Percentiles rank a stretch among this genome's conserved stretches.
Evolutionary conservation across 305 asterid species (phyloP).

Genomic region (Fraxinus ornus): DNA sequence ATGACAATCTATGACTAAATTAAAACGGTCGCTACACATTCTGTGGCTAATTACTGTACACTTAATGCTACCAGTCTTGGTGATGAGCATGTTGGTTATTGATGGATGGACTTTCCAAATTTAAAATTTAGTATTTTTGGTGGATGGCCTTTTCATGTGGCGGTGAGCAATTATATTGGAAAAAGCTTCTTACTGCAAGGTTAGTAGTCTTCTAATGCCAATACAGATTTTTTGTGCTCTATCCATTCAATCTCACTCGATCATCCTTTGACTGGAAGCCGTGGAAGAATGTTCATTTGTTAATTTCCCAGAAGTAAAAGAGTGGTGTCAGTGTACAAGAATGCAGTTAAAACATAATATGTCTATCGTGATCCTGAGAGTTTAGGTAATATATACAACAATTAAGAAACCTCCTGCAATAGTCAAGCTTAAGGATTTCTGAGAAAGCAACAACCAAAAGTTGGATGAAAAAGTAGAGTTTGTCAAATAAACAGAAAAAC

Average conservation of each 20-base stretch:
- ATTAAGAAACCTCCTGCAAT: background rate
- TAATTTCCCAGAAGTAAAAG: slow-evolving; percentile 10
- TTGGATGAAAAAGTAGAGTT: background rate
- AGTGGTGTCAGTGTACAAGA: background rate
- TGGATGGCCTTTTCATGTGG: slow-evolving; percentile 95
- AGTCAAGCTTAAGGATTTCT: background rate
- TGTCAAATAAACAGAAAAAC: background rate
- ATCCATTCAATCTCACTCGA: background rate
- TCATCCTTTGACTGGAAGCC: slow-evolving; percentile 15
- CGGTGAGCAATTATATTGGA: slow-evolving; percentile 52
- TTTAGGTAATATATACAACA: background rate
- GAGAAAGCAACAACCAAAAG: background rate
- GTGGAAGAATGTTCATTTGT: background rate
- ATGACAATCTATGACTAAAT: slow-evolving; percentile 4
- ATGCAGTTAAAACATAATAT: background rate
- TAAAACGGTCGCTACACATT: slow-evolving; percentile 12
- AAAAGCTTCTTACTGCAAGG: slow-evolving; percentile 75
- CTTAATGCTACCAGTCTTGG: slow-evolving; percentile 63
- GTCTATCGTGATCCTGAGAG: background rate
- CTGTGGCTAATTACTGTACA: slow-evolving; percentile 3
- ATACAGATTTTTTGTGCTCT: background rate
- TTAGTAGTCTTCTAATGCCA: slow-evolving; percentile 27
- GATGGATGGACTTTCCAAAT: slow-evolving; percentile 59
- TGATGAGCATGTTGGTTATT: slow-evolving; percentile 83
- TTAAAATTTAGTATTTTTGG: slow-evolving; percentile 76